These are phyloP conservation scores for Xylaria bambusicola DNA, from an alignment of 495 filamentous ascomycete genomes.

Conservation along the genomic window DNA sequence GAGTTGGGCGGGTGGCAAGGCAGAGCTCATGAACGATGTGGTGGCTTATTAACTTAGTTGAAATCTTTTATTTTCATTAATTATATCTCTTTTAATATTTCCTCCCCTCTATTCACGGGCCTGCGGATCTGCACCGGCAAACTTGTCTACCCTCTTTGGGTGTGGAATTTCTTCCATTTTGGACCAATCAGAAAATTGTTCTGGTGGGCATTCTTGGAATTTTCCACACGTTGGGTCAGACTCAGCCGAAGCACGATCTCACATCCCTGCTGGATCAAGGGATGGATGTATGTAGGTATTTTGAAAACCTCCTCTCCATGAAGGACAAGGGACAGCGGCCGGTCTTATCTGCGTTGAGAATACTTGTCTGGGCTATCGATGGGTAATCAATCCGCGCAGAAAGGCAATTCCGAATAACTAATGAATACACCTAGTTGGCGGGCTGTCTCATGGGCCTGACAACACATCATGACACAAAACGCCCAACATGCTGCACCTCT, in stretches of 20 bases:
- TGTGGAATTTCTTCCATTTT: constrained; percentile 18
- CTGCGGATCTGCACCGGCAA: constrained; percentile 10
- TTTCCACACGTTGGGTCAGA: constrained; percentile 21
- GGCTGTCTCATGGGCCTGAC: constrained; percentile 32
- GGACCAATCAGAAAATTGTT: constrained; percentile 34
- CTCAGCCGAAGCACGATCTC: constrained; percentile 1
- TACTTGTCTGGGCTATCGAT: constrained; percentile 7
- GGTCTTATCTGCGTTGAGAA: neutral
- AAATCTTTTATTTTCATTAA: neutral
- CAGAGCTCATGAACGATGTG: constrained; percentile 12
- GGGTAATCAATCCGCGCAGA: constrained; percentile 12
- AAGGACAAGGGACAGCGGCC: constrained; percentile 3
- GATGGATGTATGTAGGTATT: no score
- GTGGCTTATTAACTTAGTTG: neutral
- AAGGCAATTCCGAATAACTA: constrained; percentile 13
- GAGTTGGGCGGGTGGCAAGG: constrained; percentile 13
- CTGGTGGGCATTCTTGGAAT: constrained; percentile 17
- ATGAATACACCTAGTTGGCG: constrained; percentile 23
- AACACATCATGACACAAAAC: constrained; percentile 47
- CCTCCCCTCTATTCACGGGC: neutral
- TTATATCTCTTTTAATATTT: neutral
- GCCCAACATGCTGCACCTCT: constrained; percentile 53
- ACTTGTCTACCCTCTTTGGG: neutral
- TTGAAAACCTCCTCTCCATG: neutral
- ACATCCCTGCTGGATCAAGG: neutral